A percentile compares a stretch with the other conserved stretches of the same genome.
Conservation (phyloP, 768 basidiomycete genomes). For the Kwoniella sp. region DNA sequence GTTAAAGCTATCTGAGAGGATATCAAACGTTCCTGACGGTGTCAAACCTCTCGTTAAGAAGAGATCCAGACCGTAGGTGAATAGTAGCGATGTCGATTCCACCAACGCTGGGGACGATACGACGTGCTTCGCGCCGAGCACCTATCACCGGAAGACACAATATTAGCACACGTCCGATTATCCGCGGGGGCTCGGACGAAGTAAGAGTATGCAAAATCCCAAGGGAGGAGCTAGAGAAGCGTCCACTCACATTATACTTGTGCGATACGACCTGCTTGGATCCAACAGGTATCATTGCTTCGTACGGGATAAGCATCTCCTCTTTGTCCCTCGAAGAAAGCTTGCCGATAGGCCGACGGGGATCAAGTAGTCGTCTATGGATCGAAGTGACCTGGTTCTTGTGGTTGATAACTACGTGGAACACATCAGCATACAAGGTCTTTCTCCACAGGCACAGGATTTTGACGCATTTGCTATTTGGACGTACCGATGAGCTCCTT, state of each 20-base stretch:
- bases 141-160: slow-evolving; percentile 57
- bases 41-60: slow-evolving; percentile 77
- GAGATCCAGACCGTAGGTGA: slow-evolving; percentile 83
- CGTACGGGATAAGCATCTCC: slow-evolving; percentile 82
- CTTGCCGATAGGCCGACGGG: slow-evolving; percentile 76
- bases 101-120: slow-evolving; percentile 78
- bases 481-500: slow-evolving; percentile 83
- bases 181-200: too few species aligned
- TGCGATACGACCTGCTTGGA: slow-evolving; percentile 64
- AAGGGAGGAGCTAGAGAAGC: background rate
- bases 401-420: slow-evolving; percentile 70
- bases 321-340: slow-evolving; percentile 76
- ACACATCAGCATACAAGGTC: background rate
- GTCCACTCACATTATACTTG: slow-evolving; percentile 60
- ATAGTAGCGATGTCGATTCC: slow-evolving; percentile 87
- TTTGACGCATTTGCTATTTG: too few species aligned
- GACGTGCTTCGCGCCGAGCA: slow-evolving; percentile 69
- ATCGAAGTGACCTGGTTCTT: slow-evolving; percentile 74
- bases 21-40: slow-evolving; percentile 88
- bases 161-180: background rate
- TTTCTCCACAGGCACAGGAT: background rate
- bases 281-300: slow-evolving; percentile 74
- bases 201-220: too few species aligned
- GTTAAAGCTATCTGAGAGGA: slow-evolving; percentile 88
- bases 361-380: slow-evolving; percentile 73